Evolutionary conservation across 495 filamentous ascomycete species (phyloP).

Genomic region (Penicillium coffeae): DNA sequence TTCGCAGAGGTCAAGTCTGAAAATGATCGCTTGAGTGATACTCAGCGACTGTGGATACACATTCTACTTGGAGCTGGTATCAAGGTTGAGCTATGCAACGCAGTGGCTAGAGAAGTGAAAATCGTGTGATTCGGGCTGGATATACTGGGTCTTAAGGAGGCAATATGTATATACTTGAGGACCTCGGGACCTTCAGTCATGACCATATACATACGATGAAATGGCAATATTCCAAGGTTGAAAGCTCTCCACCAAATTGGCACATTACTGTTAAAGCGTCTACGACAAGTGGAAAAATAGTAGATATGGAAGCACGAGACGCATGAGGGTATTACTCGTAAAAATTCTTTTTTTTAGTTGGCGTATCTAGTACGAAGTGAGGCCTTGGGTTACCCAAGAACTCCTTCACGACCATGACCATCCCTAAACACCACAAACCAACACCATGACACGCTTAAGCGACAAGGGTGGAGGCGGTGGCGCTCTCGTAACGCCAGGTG

Average conservation of each 20-base stretch:
- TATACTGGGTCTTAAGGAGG: no score
- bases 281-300: no score
- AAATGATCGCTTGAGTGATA: constrained; percentile 95
- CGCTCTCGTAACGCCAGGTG: constrained; percentile 93
- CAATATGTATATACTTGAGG: constrained; percentile 2
- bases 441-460: constrained; percentile 38
- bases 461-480: constrained; percentile 54
- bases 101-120: constrained; percentile 69
- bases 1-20: constrained; percentile 92
- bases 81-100: constrained; percentile 83
- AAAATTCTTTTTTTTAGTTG: constrained; percentile 26
- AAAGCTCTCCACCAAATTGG: no score
- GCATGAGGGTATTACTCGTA: constrained; percentile 29
- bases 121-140: constrained; percentile 9
- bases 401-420: constrained; percentile 10
- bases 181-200: background rate
- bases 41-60: constrained; percentile 95
- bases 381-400: constrained; percentile 6
- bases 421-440: constrained; percentile 23
- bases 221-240: background rate
- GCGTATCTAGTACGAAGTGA: constrained; percentile 25
- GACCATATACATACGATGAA: background rate
- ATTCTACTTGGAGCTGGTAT: constrained; percentile 81
- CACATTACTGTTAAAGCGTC: no score
- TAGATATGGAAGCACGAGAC: no score